Evolutionary conservation across 2,329 filamentous ascomycete species (phyloP), one percentile per base, ranked within the genome.

Genomic region (Rutstroemia sp.): DNA sequence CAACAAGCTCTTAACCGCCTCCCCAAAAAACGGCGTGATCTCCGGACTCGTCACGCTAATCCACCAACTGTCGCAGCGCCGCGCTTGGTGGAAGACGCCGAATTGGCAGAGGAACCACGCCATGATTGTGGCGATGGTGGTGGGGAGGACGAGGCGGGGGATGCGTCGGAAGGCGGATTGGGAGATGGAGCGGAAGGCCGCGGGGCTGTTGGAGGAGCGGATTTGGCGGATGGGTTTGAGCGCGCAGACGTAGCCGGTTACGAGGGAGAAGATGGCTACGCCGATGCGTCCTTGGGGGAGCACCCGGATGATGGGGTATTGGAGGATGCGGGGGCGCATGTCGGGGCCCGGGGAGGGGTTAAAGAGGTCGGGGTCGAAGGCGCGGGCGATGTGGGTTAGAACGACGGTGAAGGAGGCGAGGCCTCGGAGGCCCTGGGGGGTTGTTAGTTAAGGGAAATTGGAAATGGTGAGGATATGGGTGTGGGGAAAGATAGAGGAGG

Each of bases 201-300:
- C 73, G 44, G 80, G 75, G 56, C 76, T 74, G 61, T 80, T 75
- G 51, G 79, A 81, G 34, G 77, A 71, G 53, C 78, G 76, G 64
- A 73, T 78, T 51, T 80, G 76, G 54, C 76, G 75, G 58, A 85
- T 76, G 16, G 82, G 79, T 64, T 84, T 83, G 52, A 84, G 73
- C 3, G 80, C 78, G 69, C 83, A 84, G 51, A 84, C 82, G 63
- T 83, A 85, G 56, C 82, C 82, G 21, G 82, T 82, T 41, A 85
- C 80, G 48, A 87, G 75, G 64, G 84, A 78, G 69, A 87, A 86
- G 60, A 86, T 81, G 14, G 82, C 78, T 2, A 87, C 84, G 68
- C 83, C 84, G 47, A 82, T 80, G 16, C 84, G 77, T 21, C 84
- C 82, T 64, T 83, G 81, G 50, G 78, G 73, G 41, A 80, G 72